Evolutionary conservation across 805 yeast species (phyloP).

Genomic region (Cyberlindnera suaveolens): DNA sequence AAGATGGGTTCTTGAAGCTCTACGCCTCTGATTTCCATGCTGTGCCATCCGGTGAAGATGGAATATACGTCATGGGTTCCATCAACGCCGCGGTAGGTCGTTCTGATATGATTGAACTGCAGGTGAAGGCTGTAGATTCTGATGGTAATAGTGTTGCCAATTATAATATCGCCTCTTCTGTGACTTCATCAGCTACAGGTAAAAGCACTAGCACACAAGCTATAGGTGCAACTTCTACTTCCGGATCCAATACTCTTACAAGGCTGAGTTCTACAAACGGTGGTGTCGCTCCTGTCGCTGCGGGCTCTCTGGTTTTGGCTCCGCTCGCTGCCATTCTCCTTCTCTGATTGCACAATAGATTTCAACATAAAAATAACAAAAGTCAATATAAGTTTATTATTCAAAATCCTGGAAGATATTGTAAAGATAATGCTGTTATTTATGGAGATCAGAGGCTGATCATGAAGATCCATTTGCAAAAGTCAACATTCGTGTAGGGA

Average conservation of each 20-base stretch:
- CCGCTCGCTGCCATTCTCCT: neutral
- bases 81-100: conserved; percentile 15
- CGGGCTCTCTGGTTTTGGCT: neutral
- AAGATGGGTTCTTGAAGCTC: conserved; percentile 12
- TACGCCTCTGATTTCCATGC: conserved; percentile 16
- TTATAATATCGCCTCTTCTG: conserved; percentile 3
- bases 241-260: neutral
- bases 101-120: conserved; percentile 4
- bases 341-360: neutral
- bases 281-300: neutral
- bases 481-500: no score
- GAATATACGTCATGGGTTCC: conserved; percentile 13
- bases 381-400: no score
- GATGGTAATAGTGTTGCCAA: conserved; percentile 3
- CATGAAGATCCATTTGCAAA: no score
- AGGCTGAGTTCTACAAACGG: neutral
- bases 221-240: no score
- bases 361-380: neutral
- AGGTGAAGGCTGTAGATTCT: conserved; percentile 6
- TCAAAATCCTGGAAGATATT: no score
- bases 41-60: conserved; percentile 14
- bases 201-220: neutral
- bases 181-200: neutral
- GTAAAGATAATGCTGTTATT: no score
- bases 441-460: no score